Evolutionary conservation across 1,139 yeast genomes (phyloP).

Genomic region (Taphrina confusa): DNA sequence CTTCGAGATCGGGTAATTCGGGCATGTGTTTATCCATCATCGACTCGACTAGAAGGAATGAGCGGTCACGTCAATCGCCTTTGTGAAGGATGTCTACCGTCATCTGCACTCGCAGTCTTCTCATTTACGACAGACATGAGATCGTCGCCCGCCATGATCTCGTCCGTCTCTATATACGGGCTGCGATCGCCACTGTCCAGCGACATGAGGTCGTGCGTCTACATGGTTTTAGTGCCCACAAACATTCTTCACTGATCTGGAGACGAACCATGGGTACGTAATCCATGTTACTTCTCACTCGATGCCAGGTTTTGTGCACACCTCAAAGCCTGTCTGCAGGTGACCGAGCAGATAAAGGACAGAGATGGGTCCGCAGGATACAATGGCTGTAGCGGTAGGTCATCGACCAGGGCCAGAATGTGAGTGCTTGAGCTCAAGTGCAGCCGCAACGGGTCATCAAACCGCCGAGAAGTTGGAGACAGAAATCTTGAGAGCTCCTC

Average conservation of each 20-base stretch:
- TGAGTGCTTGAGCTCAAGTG: too few relatives aligned
- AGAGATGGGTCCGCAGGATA: too few relatives aligned
- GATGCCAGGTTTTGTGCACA: too few relatives aligned
- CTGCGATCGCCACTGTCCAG: conserved; percentile 22
- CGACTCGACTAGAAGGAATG: conserved; percentile 41
- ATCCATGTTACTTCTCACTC: conserved; percentile 3
- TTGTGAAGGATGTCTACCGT: conserved; percentile 2
- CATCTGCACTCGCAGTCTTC: conserved; percentile 25
- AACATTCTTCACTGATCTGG: background rate
- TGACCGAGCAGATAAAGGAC: too few relatives aligned
- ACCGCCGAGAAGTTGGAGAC: too few relatives aligned
- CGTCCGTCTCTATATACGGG: conserved; percentile 26
- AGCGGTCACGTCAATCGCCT: background rate
- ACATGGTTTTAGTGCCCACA: background rate
- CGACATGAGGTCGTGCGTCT: conserved; percentile 27
- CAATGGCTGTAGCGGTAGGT: too few relatives aligned
- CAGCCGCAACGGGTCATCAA: too few relatives aligned
- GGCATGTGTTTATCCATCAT: conserved; percentile 44
- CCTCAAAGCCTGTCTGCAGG: too few relatives aligned
- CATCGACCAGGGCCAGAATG: too few relatives aligned
- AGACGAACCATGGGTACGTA: conserved; percentile 14
- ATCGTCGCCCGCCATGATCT: conserved; percentile 10
- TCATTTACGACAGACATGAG: conserved; percentile 17
- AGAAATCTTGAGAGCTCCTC: too few relatives aligned
- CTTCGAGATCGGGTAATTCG: conserved; percentile 42